Percentiles rank a stretch among this genome's conserved stretches.
These are phyloP conservation scores for Phylloporus sp. DNA, from an alignment of 768 basidiomycete genomes.

Conservation along the genomic window DNA sequence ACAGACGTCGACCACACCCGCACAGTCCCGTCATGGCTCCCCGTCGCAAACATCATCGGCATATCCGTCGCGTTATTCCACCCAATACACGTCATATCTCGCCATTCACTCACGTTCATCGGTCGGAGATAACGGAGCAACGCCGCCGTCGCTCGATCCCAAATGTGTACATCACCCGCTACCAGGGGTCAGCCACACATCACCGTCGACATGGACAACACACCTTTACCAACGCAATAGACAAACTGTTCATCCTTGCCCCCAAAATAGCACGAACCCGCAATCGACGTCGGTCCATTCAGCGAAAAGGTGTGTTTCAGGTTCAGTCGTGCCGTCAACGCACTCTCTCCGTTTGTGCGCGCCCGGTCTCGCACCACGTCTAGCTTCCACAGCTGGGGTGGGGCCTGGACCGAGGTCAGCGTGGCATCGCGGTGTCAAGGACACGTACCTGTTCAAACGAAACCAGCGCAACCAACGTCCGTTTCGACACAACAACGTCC, in stretches of 20 bases:
- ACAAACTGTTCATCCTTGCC: conserved; percentile 75
- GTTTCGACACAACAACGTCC: conserved; percentile 45
- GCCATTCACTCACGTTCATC: conserved; percentile 43
- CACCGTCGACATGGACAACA: too few species aligned
- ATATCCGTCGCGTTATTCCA: conserved; percentile 65
- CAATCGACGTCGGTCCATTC: conserved; percentile 62
- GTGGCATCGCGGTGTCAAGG: neutral
- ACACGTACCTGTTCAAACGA: conserved; percentile 27
- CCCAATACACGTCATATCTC: conserved; percentile 75
- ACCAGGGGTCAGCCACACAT: neutral
- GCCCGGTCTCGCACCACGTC: conserved; percentile 52
- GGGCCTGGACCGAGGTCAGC: conserved; percentile 38
- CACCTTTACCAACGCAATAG: conserved; percentile 77
- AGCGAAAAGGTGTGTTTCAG: conserved; percentile 67
- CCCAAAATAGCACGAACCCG: conserved; percentile 78
- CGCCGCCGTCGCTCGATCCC: conserved; percentile 77
- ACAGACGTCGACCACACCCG: conserved; percentile 61
- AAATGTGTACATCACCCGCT: conserved; percentile 83
- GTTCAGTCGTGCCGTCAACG: conserved; percentile 21
- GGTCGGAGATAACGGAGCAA: conserved; percentile 65
- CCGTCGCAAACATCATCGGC: conserved; percentile 58
- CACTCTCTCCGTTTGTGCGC: conserved; percentile 28
- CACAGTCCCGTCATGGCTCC: conserved; percentile 74
- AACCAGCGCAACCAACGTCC: conserved; percentile 41
- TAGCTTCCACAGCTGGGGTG: conserved; percentile 74